These are phyloP conservation scores for Arxiozyma bovina DNA, from an alignment of 1,139 yeast genomes.

Conservation along the genomic window DNA sequence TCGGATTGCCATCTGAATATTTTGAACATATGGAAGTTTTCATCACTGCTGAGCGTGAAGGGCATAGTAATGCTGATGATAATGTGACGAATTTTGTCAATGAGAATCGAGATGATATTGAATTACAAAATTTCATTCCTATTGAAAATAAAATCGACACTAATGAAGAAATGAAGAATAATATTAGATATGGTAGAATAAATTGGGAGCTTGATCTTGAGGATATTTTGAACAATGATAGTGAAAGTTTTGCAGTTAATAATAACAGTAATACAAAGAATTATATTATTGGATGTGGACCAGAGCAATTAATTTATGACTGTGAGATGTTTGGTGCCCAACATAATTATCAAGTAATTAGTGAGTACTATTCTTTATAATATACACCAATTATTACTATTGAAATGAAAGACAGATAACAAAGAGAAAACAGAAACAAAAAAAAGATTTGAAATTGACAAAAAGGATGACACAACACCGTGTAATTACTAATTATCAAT, in stretches of 20 bases:
- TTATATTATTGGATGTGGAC: constrained; percentile 14
- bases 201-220: constrained; percentile 7
- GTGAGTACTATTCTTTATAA: constrained; percentile 8
- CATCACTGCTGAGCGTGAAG: neutral
- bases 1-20: neutral
- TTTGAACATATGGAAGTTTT: neutral
- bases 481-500: too few relatives aligned
- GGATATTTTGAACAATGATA: neutral
- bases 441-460: too few relatives aligned
- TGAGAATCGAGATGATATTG: neutral
- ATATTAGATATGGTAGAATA: constrained; percentile 6
- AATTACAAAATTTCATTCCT: neutral
- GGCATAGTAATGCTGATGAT: neutral
- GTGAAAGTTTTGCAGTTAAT: neutral
- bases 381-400: neutral
- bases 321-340: constrained; percentile 3
- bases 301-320: constrained; percentile 6
- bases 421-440: too few relatives aligned
- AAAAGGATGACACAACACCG: neutral
- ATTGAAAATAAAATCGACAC: neutral
- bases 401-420: neutral
- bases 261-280: neutral
- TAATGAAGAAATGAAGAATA: neutral
- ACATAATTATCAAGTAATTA: constrained; percentile 3
- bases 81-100: neutral